Base-by-base conservation (phyloP, 2,329 filamentous ascomycete species). In the Talaromyces verruculosus region DNA sequence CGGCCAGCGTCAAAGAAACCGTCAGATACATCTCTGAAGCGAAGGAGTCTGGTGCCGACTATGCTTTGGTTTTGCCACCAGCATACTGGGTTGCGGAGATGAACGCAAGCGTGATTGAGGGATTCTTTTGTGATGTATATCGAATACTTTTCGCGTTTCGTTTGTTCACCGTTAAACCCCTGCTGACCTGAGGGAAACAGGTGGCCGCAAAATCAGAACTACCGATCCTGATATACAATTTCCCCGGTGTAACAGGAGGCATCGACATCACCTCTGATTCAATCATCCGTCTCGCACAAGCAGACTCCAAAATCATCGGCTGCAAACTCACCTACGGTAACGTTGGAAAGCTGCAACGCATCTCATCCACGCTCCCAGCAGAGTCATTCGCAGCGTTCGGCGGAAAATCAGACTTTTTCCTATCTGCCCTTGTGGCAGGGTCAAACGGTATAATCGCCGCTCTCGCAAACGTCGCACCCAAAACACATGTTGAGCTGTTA, bases 381-480 rank as follows among this genome's bases (percentile, higher is more conserved):
- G 39, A 47, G n/a, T 77, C 79, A 22, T 93, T 92, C 82, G 91
- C 93, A 87, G 89, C 90, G 19, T 92, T 93, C 73, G 91, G 91
- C 53, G 91, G 91, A 71, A 90, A 93, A 78, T 91, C 90, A 73
- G 91, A 93, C 79, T 93, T 93, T 77, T 91, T 90, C 1, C 82
- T 90, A 37, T 91, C 93, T 78, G 93, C 90, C 1, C 84, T 91
- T 5, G 85, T 88, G 65, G 89, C 87, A 65, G 91, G 90, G 47
- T 90, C 90, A 53, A 89, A 87, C 64, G 91, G 91, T 53, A 91
- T 93, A 78, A 93, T 93, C 72, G 90, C 90, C 17, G 91, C 90
- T 33, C 90, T 90, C 53, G 91, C 91, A 69, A 94, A 93, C 74
- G 89, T 93, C 66, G 85, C 91, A 78, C 91, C 91, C 66, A 93